Evolutionary conservation across 768 basidiomycete species (phyloP), one percentile per base, ranked within the genome.

Genomic region (Tulasnella sp.): DNA sequence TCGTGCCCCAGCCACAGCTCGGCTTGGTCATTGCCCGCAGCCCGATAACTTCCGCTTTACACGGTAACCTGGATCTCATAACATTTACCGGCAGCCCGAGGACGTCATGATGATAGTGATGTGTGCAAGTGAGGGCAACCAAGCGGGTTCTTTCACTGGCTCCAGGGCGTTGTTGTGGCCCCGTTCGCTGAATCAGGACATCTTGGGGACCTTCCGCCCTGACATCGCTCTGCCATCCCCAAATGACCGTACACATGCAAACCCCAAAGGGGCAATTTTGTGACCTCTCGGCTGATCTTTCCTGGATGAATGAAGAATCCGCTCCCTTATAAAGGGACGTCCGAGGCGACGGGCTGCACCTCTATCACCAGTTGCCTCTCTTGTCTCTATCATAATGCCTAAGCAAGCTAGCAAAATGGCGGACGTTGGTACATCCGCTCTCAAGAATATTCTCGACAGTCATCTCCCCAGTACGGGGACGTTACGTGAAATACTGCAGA

Each of bases 381-480:
- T n/a, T 7, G 8, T n/a, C 54, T 54, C 22, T 54, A 7, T 24
- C 34, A 31, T 22, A 46, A 73, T 73, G 72, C 72, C 72, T 22
- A 44, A 22, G 24, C 12, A 18, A 14, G 14, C 0, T 5, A 31
- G 75, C 24, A 42, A 75, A 75, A 3, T n/a, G 20, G 75, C 46
- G 42, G 75, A 75, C n/a, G 31, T 78, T 22, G n/a, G n/a, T n/a
- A 78, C 77, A 14, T 44, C 48, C 31, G 20, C 58, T 16, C 46
- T 78, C 34, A 48, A 46, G 60, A 37, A 54, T 58, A 78, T 78
- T 37, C 77, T 78, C 31, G 22, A 78, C 48, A 78, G 42, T 37
- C 34, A 78, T 58, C 77, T 54, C 1, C 54, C 48, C 20, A 54
- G 77, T 31, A 37, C 77, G 12, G 77, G 54, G 1, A 54, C 58